A percentile compares a stretch with the other conserved stretches of the same genome.
Evolutionary conservation across 2,329 filamentous ascomycete species (phyloP).

Genomic region (Hymenoscyphus scutula): DNA sequence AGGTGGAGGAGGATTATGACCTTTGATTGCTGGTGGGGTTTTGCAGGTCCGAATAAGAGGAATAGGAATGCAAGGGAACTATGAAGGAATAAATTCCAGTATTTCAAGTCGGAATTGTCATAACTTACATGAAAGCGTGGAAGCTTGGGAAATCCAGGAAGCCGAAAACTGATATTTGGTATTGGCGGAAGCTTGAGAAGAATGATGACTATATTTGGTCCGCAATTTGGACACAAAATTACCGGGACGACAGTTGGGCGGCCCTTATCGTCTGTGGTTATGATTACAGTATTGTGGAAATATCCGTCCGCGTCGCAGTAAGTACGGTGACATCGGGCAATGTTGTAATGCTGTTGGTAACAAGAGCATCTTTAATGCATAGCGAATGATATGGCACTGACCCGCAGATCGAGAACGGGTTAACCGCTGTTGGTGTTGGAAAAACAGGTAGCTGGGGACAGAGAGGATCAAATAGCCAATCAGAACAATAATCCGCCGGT

Average conservation of each 20-base stretch:
- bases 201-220: neutral
- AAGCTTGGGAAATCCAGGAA: slow-evolving; percentile 7
- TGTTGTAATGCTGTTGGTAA: slow-evolving; percentile 7
- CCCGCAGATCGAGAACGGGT: neutral
- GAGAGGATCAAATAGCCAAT: slow-evolving; percentile 2
- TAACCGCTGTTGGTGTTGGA: neutral
- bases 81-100: neutral
- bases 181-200: slow-evolving; percentile 6
- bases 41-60: slow-evolving; percentile 8
- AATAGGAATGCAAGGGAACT: slow-evolving; percentile 8
- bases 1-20: slow-evolving; percentile 1
- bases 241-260: neutral
- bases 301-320: neutral
- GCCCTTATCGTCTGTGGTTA: slow-evolving; percentile 7
- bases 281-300: slow-evolving; percentile 7
- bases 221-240: slow-evolving; percentile 4
- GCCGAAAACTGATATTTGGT: slow-evolving; percentile 7
- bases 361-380: neutral
- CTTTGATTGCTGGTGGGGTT: neutral
- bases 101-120: neutral
- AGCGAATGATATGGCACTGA: neutral
- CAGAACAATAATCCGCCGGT: slow-evolving; percentile 3
- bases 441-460: slow-evolving; percentile 6
- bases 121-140: slow-evolving; percentile 7
- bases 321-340: neutral